phyloP scores from a whole-genome alignment of 768 basidiomycete genomes.

The Asterophora lycoperdoides region DNA sequence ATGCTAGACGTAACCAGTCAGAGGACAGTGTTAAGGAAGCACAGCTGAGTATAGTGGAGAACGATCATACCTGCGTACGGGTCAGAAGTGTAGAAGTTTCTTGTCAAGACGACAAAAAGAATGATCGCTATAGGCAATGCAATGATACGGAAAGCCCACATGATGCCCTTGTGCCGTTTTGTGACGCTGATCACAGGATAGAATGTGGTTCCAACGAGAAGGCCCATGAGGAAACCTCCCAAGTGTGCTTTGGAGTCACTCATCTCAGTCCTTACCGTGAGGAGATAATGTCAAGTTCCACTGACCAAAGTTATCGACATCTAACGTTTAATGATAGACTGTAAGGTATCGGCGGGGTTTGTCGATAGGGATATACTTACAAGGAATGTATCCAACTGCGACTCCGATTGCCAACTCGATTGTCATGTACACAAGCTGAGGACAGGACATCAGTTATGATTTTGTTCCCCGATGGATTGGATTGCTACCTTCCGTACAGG shows the following conservation, averaged over 20 bases:
- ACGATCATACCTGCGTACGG: constrained; percentile 68
- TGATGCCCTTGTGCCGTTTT: constrained; percentile 63
- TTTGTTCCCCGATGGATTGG: neutral
- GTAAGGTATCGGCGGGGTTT: neutral
- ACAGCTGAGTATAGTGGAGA: neutral
- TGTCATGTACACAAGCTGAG: constrained; percentile 75
- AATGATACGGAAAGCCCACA: constrained; percentile 67
- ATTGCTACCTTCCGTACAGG: constrained; percentile 69
- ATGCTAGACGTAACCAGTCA: constrained; percentile 44
- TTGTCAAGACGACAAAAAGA: constrained; percentile 74
- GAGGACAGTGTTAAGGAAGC: no score
- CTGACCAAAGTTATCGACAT: constrained; percentile 87
- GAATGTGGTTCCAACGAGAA: constrained; percentile 77
- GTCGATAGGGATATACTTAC: constrained; percentile 34
- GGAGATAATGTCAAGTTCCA: constrained; percentile 1
- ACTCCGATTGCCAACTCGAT: constrained; percentile 86
- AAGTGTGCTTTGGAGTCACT: constrained; percentile 59
- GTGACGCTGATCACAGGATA: constrained; percentile 88
- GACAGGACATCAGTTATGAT: neutral
- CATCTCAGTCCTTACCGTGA: neutral
- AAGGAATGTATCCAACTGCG: constrained; percentile 80
- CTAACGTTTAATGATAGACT: constrained; percentile 43
- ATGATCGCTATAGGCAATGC: constrained; percentile 75
- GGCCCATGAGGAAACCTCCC: constrained; percentile 81
- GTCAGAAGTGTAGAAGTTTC: constrained; percentile 89